Evolutionary conservation across 2,329 filamentous ascomycete species (phyloP).

Genomic region (Cercospora sp.): DNA sequence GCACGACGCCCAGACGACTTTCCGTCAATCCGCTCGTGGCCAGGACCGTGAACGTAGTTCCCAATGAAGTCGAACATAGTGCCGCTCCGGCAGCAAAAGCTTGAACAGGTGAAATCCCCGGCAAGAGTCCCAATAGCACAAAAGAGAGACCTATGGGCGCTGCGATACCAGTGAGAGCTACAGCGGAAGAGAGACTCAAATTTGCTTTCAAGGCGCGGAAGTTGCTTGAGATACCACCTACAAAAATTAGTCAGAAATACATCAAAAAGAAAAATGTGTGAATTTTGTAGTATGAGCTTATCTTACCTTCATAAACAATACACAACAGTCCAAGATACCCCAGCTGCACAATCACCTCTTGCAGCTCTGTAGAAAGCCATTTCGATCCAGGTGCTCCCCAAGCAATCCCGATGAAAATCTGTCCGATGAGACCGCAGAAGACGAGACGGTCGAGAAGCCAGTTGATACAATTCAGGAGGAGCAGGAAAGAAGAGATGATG

Average conservation of each 20-base stretch:
- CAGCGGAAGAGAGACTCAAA: conserved; percentile 57
- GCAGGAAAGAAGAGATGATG: conserved; percentile 60
- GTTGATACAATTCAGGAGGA: conserved; percentile 29
- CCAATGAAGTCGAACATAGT: conserved; percentile 71
- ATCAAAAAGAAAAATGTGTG: no score
- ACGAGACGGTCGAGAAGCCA: conserved; percentile 27
- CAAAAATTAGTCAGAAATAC: not conserved
- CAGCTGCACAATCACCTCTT: conserved; percentile 62
- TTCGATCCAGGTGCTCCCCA: conserved; percentile 67
- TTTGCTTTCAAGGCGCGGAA: conserved; percentile 60
- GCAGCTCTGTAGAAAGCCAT: conserved; percentile 55
- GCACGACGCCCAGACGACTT: conserved; percentile 60
- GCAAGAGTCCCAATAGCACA: conserved; percentile 52
- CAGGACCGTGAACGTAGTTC: conserved; percentile 67
- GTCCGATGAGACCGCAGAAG: conserved; percentile 64
- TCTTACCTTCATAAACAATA: conserved; percentile 62
- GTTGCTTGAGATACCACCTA: conserved; percentile 60
- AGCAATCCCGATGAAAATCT: conserved; percentile 68
- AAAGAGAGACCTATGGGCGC: conserved; percentile 68
- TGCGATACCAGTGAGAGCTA: conserved; percentile 66
- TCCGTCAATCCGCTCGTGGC: conserved; percentile 60
- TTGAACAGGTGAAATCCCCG: conserved; percentile 56
- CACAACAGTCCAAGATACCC: conserved; percentile 74
- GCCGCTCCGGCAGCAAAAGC: conserved; percentile 73
- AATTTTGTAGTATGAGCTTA: no score